Conservation (phyloP, 176 grass and related monocot species). For the Metroxylon sagu region DNA sequence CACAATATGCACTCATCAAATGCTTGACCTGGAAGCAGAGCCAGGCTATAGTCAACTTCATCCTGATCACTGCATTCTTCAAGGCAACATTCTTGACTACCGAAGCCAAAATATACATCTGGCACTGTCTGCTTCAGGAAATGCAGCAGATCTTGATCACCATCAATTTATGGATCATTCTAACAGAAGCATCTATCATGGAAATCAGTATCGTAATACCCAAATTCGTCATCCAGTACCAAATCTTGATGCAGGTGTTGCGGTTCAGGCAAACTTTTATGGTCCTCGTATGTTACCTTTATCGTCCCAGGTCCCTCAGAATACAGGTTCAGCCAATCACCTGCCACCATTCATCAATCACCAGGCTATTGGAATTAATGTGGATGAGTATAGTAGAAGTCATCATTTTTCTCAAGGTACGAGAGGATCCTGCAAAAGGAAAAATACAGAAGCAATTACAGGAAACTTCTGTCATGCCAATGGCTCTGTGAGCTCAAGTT, state of each 20-base stretch:
- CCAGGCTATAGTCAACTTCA: slow-evolving; percentile 32
- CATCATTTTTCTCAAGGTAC: slow-evolving; percentile 24
- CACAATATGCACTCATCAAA: slow-evolving; percentile 28
- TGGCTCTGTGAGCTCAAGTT: slow-evolving; percentile 46
- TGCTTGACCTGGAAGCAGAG: slow-evolving; percentile 28
- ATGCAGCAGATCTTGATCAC: slow-evolving; percentile 17
- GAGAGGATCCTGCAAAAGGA: slow-evolving; percentile 38
- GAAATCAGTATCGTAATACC: slow-evolving; percentile 26
- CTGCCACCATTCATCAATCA: slow-evolving; percentile 21
- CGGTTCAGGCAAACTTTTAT: slow-evolving; percentile 26
- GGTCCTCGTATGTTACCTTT: slow-evolving; percentile 26
- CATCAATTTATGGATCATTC: slow-evolving; percentile 29
- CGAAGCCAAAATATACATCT: slow-evolving; percentile 23
- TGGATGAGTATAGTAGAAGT: slow-evolving; percentile 33
- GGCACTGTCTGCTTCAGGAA: slow-evolving; percentile 26
- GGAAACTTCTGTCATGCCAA: slow-evolving; percentile 30
- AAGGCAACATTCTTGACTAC: slow-evolving; percentile 22
- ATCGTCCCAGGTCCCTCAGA: slow-evolving; percentile 27
- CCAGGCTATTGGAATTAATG: slow-evolving; percentile 27
- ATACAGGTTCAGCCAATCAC: slow-evolving; percentile 30
- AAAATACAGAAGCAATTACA: slow-evolving; percentile 26
- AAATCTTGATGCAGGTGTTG: slow-evolving; percentile 18
- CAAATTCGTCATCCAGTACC: slow-evolving; percentile 27
- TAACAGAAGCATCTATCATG: slow-evolving; percentile 27
- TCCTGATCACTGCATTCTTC: slow-evolving; percentile 25